phyloP scores from a whole-genome alignment of 73 alveolate species.

The Diophrys sp. region DNA sequence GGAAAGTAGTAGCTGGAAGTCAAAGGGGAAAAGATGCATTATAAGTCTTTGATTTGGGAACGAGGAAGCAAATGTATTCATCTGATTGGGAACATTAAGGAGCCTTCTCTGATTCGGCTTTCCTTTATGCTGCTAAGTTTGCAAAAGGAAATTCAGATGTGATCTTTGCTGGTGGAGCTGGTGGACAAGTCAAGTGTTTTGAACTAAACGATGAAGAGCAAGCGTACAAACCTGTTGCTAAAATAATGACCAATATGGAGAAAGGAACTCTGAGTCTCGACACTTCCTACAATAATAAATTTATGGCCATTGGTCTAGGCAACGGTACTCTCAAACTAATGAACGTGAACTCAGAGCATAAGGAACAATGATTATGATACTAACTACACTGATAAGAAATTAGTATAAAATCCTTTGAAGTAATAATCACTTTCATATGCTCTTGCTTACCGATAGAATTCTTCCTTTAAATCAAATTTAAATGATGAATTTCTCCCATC shows the following conservation, averaged over 20 bases:
- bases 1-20: constrained; percentile 63
- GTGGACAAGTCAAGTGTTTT: constrained; percentile 38
- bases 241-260: constrained; percentile 1
- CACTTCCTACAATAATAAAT: constrained; percentile 2
- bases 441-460: too few species aligned
- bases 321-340: constrained; percentile 20
- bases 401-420: too few species aligned
- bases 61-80: background rate
- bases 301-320: constrained; percentile 20
- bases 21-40: constrained; percentile 49
- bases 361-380: too few species aligned
- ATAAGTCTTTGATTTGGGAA: constrained; percentile 65
- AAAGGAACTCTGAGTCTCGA: constrained; percentile 25
- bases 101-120: constrained; percentile 2
- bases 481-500: too few species aligned
- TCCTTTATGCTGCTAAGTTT: constrained; percentile 25
- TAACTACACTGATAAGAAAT: too few species aligned
- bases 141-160: constrained; percentile 16
- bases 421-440: too few species aligned
- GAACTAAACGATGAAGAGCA: constrained; percentile 11
- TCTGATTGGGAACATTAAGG: constrained; percentile 30
- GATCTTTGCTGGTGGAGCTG: constrained; percentile 64
- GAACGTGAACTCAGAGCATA: background rate
- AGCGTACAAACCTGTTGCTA: constrained; percentile 1
- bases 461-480: too few species aligned